These are phyloP conservation scores for Sapria himalayana DNA, from an alignment of 345 rosid species.

Conservation along the genomic window DNA sequence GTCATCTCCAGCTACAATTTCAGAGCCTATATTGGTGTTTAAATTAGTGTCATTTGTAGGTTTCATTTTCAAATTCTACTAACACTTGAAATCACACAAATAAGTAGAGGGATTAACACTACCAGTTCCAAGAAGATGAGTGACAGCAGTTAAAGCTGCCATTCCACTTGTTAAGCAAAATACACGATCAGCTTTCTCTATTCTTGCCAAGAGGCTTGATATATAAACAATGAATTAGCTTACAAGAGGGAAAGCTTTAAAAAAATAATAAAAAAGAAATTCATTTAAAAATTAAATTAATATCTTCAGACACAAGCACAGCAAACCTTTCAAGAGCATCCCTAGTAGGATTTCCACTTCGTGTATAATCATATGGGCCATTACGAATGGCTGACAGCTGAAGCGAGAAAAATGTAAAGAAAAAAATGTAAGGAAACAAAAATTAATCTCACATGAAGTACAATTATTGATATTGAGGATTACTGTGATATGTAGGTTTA, in stretches of 20 bases:
- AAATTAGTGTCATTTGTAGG: too few species aligned
- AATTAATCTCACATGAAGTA: too few species aligned
- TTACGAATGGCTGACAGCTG: slow-evolving; percentile 63
- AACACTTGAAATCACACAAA: not conserved
- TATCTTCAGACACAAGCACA: too few species aligned
- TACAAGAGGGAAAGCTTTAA: not conserved
- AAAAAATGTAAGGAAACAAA: not conserved
- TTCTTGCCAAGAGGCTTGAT: slow-evolving; percentile 68
- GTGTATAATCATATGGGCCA: slow-evolving; percentile 86
- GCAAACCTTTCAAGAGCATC: slow-evolving; percentile 62
- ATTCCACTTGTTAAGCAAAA: slow-evolving; percentile 95
- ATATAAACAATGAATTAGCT: not conserved
- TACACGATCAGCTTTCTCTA: slow-evolving; percentile 88
- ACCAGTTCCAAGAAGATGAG: slow-evolving; percentile 60
- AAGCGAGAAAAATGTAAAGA: slow-evolving; percentile 25
- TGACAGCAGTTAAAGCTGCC: slow-evolving; percentile 85
- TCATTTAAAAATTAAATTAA: too few species aligned
- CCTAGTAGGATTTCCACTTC: slow-evolving; percentile 94
- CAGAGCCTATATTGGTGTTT: slow-evolving; percentile 27
- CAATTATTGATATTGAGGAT: too few species aligned
- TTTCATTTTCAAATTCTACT: not conserved
- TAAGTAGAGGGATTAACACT: too few species aligned
- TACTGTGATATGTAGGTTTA: too few species aligned
- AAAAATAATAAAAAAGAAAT: slow-evolving; percentile 3
- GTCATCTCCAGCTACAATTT: slow-evolving; percentile 90